Evolutionary conservation across 2,329 filamentous ascomycete species (phyloP).

Genomic region (Arthroderma sp.): DNA sequence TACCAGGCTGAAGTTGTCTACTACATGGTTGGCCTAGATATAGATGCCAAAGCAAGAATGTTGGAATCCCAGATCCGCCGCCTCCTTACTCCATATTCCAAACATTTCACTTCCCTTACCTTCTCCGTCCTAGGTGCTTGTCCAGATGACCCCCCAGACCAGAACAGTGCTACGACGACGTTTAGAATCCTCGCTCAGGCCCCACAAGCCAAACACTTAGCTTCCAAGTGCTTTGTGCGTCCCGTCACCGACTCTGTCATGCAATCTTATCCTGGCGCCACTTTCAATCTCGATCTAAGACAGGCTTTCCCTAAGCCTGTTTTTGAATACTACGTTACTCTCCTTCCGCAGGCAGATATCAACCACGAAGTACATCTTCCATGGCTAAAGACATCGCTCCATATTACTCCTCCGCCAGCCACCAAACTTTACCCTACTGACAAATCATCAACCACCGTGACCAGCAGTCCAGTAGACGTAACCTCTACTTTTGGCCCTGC

Average conservation of each 20-base stretch:
- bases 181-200: slow-evolving; percentile 39
- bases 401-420: slow-evolving; percentile 17
- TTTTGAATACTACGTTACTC: slow-evolving; percentile 23
- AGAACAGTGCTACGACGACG: slow-evolving; percentile 34
- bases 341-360: slow-evolving; percentile 19
- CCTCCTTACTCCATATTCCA: slow-evolving; percentile 24
- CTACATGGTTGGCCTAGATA: slow-evolving; percentile 36
- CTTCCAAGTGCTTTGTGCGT: slow-evolving; percentile 25
- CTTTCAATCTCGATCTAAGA: slow-evolving; percentile 26
- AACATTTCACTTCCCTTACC: slow-evolving; percentile 22
- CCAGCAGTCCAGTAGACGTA: slow-evolving; percentile 10
- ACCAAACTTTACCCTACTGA: slow-evolving; percentile 18
- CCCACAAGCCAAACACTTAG: slow-evolving; percentile 25
- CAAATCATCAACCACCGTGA: slow-evolving; percentile 16
- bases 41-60: slow-evolving; percentile 37
- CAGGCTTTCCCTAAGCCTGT: slow-evolving; percentile 27
- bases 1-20: slow-evolving; percentile 38
- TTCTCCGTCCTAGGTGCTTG: slow-evolving; percentile 24
- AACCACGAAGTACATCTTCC: slow-evolving; percentile 22
- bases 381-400: slow-evolving; percentile 13
- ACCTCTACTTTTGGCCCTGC: slow-evolving; percentile 20
- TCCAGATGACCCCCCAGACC: slow-evolving; percentile 26
- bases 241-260: slow-evolving; percentile 31
- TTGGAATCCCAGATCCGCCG: slow-evolving; percentile 35
- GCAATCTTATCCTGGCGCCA: slow-evolving; percentile 31